Conservation (phyloP, 2,329 filamentous ascomycete species). For the Aspergillus sp. region DNA sequence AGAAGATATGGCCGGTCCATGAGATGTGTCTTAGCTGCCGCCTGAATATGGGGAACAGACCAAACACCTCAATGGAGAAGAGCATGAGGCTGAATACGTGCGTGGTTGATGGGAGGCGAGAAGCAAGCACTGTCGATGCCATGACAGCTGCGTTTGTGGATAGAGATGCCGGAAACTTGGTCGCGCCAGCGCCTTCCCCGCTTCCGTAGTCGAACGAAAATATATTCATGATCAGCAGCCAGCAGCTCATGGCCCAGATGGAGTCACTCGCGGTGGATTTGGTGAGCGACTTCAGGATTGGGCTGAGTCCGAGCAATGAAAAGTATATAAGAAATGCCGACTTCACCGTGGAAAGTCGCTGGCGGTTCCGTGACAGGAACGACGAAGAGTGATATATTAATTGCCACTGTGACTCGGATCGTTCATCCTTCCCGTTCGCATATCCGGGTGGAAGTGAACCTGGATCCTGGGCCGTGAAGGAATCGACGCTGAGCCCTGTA, state of each 20-base stretch:
- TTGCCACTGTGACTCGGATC: conserved; percentile 16
- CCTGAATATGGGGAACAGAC: conserved; percentile 96
- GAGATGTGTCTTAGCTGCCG: conserved; percentile 81
- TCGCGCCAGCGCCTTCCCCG: conserved; percentile 46
- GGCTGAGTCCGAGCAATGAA: conserved; percentile 86
- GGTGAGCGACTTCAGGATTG: conserved; percentile 96
- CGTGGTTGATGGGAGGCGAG: conserved; percentile 82
- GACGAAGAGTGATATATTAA: conserved; percentile 34
- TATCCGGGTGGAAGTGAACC: conserved; percentile 25
- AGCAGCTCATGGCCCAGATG: conserved; percentile 96
- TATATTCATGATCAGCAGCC: conserved; percentile 91
- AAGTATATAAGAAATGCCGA: conserved; percentile 92
- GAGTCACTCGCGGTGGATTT: conserved; percentile 88
- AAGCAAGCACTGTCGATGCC: conserved; percentile 92
- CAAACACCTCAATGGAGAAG: conserved; percentile 97
- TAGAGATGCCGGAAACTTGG: conserved; percentile 64
- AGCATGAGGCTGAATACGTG: conserved; percentile 94
- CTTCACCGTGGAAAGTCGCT: conserved; percentile 80
- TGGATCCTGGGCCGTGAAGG: conserved; percentile 52
- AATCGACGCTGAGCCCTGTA: conserved; percentile 45
- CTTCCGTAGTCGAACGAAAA: conserved; percentile 98
- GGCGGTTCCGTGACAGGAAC: conserved; percentile 61
- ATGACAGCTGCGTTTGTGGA: conserved; percentile 96
- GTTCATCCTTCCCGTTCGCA: conserved; percentile 26
- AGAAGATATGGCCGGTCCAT: conserved; percentile 76